phyloP scores from a whole-genome alignment of 2,329 filamentous ascomycete genomes.

The Raffaelea ambrosiae region DNA sequence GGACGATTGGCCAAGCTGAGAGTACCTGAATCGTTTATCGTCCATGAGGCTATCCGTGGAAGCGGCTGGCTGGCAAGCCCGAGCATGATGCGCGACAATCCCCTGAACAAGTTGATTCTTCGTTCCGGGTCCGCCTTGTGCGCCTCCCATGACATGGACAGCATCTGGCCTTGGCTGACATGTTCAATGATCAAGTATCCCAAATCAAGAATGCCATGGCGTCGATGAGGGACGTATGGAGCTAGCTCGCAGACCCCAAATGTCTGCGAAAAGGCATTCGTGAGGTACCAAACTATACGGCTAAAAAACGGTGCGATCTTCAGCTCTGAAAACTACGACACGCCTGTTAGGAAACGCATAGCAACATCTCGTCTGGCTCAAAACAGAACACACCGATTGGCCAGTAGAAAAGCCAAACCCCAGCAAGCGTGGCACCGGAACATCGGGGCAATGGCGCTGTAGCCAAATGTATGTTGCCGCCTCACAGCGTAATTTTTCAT shows the following conservation, averaged over 20 bases:
- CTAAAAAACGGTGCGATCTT: too few relatives aligned
- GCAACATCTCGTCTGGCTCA: too few relatives aligned
- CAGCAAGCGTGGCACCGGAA: conserved; percentile 23
- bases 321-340: too few relatives aligned
- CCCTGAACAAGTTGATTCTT: conserved; percentile 19
- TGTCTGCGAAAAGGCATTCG: too few relatives aligned
- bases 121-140: conserved; percentile 5
- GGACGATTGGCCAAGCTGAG: conserved; percentile 2
- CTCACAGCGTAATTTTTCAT: conserved; percentile 30
- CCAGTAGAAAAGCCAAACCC: conserved; percentile 9
- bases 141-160: conserved; percentile 17
- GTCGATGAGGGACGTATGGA: not conserved
- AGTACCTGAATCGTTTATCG: conserved; percentile 16
- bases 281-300: too few relatives aligned
- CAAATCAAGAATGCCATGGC: conserved; percentile 6
- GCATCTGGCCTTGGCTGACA: conserved; percentile 17
- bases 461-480: conserved; percentile 30
- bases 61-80: conserved; percentile 17
- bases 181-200: conserved; percentile 19
- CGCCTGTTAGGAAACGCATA: too few relatives aligned
- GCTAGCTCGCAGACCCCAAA: too few relatives aligned
- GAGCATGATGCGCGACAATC: conserved; percentile 18
- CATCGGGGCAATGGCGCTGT: conserved; percentile 22
- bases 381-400: not conserved
- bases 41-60: conserved; percentile 17